Base-by-base conservation (phyloP, 352 stramenopile species). In the Pseudoperonospora humuli region DNA sequence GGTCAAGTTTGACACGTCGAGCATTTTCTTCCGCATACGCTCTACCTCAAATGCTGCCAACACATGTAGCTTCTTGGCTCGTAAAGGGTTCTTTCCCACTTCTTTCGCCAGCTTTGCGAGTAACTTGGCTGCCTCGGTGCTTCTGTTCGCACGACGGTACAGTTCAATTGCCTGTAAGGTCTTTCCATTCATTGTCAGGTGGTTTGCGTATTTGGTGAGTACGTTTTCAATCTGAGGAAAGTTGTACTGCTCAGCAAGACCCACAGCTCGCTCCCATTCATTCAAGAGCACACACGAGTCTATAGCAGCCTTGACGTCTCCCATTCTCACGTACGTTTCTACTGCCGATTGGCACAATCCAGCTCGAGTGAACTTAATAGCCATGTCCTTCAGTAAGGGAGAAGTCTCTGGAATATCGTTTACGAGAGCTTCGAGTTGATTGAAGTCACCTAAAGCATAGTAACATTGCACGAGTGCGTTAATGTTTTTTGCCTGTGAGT, bases 151-250 rank as follows among this genome's bases (percentile, higher is more conserved):
- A 18, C 86, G 86, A 2, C 91, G 78, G 44, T 95, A 97, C 1
- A 97, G 65, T 61, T 97, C 90, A 38, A 97, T 95, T 14, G 80
- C 80, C 37, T 90, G 80, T 51, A 88, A 70, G 0, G 75, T 92
- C 38, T 97, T 89, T 19, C 82, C 84, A 34, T 80, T 87, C 29
- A 75, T 64, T 35, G 96, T 56, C 11, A 97, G 58, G 25, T 95
- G 68, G 15, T 65, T 85, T 6, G 84, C 86, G 50, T 95, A 93
- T 43, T 96, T 96, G 20, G 68, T 77, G 5, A 97, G 47, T 7
- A 97, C 68, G 38, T 93, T 92, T 56, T 97, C 92, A 28, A 97
- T 96, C 54, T 97, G 89, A 8, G 85, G 86, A 44, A 95, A 97
- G 45, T 95, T 74, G 65, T 96, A 84, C 52, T 93, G 61, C 45